These are phyloP conservation scores for Colletotrichum kahawae DNA, from an alignment of 2,329 filamentous ascomycete species.

Conservation along the genomic window DNA sequence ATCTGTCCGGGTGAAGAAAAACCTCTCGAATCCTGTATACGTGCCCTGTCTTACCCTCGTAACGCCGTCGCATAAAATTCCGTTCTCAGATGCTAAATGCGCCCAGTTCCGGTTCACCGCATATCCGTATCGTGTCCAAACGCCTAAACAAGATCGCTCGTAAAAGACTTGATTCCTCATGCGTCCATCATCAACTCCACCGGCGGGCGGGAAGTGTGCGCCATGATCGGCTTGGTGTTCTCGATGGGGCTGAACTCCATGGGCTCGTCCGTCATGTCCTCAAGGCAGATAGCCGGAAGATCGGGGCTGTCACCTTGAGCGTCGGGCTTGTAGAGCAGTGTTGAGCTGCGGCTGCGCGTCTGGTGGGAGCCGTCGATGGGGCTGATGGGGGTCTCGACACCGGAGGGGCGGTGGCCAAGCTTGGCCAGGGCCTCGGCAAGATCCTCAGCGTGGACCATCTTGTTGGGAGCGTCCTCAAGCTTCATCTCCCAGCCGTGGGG, in stretches of 20 bases:
- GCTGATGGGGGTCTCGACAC: conserved; percentile 39
- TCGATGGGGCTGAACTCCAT: conserved; percentile 48
- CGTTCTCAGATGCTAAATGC: conserved; percentile 10
- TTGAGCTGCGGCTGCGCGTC: conserved; percentile 65
- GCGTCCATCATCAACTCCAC: conserved; percentile 63
- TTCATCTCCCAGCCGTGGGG: conserved; percentile 73
- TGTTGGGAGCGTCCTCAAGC: conserved; percentile 73
- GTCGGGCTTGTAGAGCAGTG: conserved; percentile 69
- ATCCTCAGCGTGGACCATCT: conserved; percentile 72
- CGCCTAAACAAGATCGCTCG: conserved; percentile 9
- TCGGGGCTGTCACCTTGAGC: conserved; percentile 55
- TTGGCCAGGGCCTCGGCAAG: conserved; percentile 69
- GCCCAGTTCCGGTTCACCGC: not conserved
- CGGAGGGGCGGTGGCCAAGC: conserved; percentile 53
- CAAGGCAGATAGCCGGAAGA: conserved; percentile 69
- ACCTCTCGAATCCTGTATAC: not conserved
- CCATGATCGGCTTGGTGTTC: conserved; percentile 53
- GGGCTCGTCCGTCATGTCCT: conserved; percentile 68
- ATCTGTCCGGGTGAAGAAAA: not conserved
- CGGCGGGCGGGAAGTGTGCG: conserved; percentile 67
- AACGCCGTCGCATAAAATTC: conserved; percentile 15
- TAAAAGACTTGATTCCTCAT: conserved; percentile 17
- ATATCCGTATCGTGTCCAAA: conserved; percentile 2
- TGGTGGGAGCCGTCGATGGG: conserved; percentile 44
- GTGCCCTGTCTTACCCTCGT: not conserved